Evolutionary conservation across 73 alveolate genomes (phyloP).

Genomic region (Uronychia setigera): DNA sequence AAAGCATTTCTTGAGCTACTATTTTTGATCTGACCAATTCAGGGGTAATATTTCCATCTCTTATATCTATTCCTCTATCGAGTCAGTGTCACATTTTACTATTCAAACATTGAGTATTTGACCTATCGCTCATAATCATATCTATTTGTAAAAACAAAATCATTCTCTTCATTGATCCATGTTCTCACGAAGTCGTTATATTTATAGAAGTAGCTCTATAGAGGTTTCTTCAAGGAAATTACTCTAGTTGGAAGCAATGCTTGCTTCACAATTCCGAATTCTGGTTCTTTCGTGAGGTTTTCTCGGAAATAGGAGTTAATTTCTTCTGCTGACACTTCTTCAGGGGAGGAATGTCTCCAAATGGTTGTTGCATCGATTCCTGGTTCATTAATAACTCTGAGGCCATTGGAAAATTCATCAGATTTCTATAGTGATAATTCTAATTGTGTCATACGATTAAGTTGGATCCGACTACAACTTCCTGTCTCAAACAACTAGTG

Average conservation of each 20-base stretch:
- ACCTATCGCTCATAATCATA: not conserved
- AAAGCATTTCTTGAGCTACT: not conserved
- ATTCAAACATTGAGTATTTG: not conserved
- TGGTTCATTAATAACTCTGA: not conserved
- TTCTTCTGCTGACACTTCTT: conserved; percentile 15
- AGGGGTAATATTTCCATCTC: conserved; percentile 28
- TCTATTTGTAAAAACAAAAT: not conserved
- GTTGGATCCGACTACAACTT: conserved; percentile 32
- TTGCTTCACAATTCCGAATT: conserved; percentile 29
- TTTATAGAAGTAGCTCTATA: conserved; percentile 16
- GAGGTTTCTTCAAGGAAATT: not conserved
- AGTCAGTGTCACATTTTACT: not conserved
- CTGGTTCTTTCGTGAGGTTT: conserved; percentile 12
- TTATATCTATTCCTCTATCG: conserved; percentile 32
- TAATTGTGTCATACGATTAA: not conserved
- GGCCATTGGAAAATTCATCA: not conserved
- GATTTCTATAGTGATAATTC: not conserved
- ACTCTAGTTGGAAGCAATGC: conserved; percentile 48
- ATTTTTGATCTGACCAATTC: conserved; percentile 13
- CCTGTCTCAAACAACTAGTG: conserved; percentile 17
- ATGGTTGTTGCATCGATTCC: not conserved
- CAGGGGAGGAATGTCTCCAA: not conserved
- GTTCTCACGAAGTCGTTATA: conserved; percentile 25
- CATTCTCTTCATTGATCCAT: conserved; percentile 37
- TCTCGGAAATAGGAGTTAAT: conserved; percentile 12